These are phyloP conservation scores for Termitomyces sp. DNA, from an alignment of 768 basidiomycete genomes.

Conservation along the genomic window DNA sequence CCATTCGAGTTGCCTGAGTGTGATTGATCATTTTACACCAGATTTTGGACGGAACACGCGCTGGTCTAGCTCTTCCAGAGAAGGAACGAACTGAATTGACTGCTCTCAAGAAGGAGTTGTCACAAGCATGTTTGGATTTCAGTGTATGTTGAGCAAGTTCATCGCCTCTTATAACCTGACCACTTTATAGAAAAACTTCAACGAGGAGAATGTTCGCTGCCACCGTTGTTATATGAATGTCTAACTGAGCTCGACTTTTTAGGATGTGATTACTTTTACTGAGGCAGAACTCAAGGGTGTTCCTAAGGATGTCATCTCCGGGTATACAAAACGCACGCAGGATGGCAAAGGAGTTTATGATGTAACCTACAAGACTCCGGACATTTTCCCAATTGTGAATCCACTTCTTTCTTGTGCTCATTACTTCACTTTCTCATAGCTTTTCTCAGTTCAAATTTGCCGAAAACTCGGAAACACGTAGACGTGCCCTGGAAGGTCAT, in stretches of 20 bases:
- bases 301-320: slow-evolving; percentile 72
- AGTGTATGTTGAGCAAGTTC: slow-evolving; percentile 40
- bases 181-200: slow-evolving; percentile 69
- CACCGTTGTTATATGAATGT: background rate
- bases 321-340: slow-evolving; percentile 64
- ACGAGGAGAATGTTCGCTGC: slow-evolving; percentile 69
- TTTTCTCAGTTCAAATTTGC: slow-evolving; percentile 71
- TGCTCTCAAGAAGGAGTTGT: slow-evolving; percentile 69
- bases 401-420: background rate
- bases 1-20: background rate
- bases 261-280: slow-evolving; percentile 64
- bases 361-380: slow-evolving; percentile 78
- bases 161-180: background rate
- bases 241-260: background rate
- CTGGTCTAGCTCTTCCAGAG: slow-evolving; percentile 70
- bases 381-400: slow-evolving; percentile 72
- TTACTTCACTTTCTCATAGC: background rate
- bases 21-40: slow-evolving; percentile 13
- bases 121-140: slow-evolving; percentile 73
- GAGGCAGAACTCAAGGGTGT: slow-evolving; percentile 75
- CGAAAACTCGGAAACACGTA: slow-evolving; percentile 61
- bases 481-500: slow-evolving; percentile 56
- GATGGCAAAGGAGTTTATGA: slow-evolving; percentile 57
- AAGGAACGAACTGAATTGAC: slow-evolving; percentile 53
- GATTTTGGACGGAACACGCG: slow-evolving; percentile 74